Base-by-base conservation (phyloP, 331 rosid genomes). In the Phaseolus coccineus region DNA sequence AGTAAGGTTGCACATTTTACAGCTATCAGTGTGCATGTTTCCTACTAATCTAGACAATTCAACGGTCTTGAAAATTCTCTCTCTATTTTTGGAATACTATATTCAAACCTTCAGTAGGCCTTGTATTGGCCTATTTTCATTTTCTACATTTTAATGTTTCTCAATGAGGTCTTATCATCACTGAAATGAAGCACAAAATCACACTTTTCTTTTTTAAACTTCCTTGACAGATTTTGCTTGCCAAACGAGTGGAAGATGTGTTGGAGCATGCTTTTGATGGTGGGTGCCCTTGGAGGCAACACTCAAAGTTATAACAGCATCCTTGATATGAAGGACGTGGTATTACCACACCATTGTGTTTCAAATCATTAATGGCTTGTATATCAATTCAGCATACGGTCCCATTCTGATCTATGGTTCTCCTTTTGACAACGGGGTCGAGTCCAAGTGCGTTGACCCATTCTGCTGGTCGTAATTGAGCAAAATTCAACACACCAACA, bases 261-360 rank as follows among this genome's bases (percentile, higher is more conserved):
- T 80, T 96, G 80, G 96, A 96, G 83, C 92, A 93, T 57, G 99
- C 99, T 30, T 96, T 96, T 56, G 99, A 93, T 62, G 97, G 96
- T 6, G 99, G 99, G 65, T 90, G 96, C 69, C 98, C 99, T 3
- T 93, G 99, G 98, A 85, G 92, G 69, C 91, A 75, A 82, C 88
- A 77, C 77, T 91, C 99, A 0, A 93, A 90, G 83, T 90, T 96
- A 76, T 96, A 88, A 88, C 92, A 83, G 53, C 71, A 69, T 75
- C 31, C 55, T 22, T 28, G 42, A 33, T 33, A 74, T 46, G 66
- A 35, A 56, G 69, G 72, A 65, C 13, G 3, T 76, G 31, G 50
- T 75, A 28, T 63, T 16, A 35, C 22, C 78, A 35, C 52, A 33
- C 80, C 70, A 77, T 63, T 67, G 52, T 76, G 66, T 76, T 65